Percentiles rank a stretch among this genome's conserved stretches.
Evolutionary conservation across 208 protist species (phyloP).

Genomic region (Wallacemonas rigidus): DNA sequence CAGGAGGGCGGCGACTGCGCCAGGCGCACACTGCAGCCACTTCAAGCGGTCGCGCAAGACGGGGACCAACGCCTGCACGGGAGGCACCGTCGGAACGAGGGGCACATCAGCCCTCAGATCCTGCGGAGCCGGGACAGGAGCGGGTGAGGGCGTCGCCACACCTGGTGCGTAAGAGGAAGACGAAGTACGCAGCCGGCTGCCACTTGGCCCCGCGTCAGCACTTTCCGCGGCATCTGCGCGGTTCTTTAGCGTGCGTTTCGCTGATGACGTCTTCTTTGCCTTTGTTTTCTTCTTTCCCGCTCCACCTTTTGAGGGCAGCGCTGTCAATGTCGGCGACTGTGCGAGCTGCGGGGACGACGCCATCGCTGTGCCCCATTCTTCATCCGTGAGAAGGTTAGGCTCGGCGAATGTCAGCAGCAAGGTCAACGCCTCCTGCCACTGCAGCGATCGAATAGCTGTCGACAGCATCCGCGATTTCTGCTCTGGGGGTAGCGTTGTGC

Average conservation of each 20-base stretch:
- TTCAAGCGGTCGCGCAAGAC: conserved; percentile 32
- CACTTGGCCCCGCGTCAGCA: too few relatives aligned
- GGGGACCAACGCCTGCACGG: not conserved
- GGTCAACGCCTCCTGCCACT: conserved; percentile 50
- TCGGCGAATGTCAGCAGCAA: conserved; percentile 60
- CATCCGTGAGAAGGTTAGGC: conserved; percentile 36
- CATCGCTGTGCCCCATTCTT: conserved; percentile 34
- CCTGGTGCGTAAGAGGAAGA: too few relatives aligned
- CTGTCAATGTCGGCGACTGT: too few relatives aligned
- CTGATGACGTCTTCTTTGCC: not conserved
- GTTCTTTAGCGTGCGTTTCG: too few relatives aligned
- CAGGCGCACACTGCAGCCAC: conserved; percentile 38
- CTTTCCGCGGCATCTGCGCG: too few relatives aligned
- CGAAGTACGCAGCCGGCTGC: too few relatives aligned
- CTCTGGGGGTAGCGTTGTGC: conserved; percentile 57
- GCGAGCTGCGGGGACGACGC: conserved; percentile 2
- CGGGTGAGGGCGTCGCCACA: too few relatives aligned
- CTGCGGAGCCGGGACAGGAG: too few relatives aligned
- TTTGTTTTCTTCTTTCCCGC: conserved; percentile 10
- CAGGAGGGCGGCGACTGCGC: conserved; percentile 55
- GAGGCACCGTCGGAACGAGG: not conserved
- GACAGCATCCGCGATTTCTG: conserved; percentile 53
- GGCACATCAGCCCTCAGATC: too few relatives aligned
- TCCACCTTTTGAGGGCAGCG: not conserved
- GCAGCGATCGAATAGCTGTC: conserved; percentile 38